Evolutionary conservation across 345 rosid genomes (phyloP).

Genomic region (Populus euphratica): DNA sequence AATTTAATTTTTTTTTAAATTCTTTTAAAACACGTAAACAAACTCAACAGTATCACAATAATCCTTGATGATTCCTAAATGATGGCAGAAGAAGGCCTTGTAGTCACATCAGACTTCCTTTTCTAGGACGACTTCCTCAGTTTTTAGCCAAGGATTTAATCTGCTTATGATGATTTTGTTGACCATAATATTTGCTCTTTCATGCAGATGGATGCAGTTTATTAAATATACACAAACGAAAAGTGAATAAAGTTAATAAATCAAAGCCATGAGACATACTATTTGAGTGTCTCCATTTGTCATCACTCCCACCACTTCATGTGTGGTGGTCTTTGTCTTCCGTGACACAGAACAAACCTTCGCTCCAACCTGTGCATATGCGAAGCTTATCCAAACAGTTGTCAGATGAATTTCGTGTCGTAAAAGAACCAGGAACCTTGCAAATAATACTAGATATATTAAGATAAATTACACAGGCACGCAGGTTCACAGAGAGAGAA

Average conservation of each 20-base stretch:
- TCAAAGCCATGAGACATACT: constrained; percentile 40
- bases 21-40: too few relatives aligned
- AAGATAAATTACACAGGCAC: background rate
- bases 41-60: background rate
- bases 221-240: background rate
- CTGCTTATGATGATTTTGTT: background rate
- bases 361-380: constrained; percentile 59
- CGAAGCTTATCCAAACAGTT: background rate
- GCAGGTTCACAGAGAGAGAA: background rate
- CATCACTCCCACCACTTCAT: constrained; percentile 91
- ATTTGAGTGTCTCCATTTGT: constrained; percentile 78
- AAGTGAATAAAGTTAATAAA: background rate
- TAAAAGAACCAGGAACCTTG: background rate
- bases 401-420: background rate
- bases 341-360: constrained; percentile 95
- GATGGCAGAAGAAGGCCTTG: background rate
- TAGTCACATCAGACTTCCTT: too few relatives aligned
- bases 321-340: constrained; percentile 91
- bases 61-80: background rate
- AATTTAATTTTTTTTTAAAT: too few relatives aligned
- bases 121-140: background rate
- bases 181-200: background rate
- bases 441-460: background rate
- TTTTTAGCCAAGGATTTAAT: background rate
- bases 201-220: background rate